These are phyloP conservation scores for Cercospora canescens DNA, from an alignment of 2,329 filamentous ascomycete species.

Conservation along the genomic window DNA sequence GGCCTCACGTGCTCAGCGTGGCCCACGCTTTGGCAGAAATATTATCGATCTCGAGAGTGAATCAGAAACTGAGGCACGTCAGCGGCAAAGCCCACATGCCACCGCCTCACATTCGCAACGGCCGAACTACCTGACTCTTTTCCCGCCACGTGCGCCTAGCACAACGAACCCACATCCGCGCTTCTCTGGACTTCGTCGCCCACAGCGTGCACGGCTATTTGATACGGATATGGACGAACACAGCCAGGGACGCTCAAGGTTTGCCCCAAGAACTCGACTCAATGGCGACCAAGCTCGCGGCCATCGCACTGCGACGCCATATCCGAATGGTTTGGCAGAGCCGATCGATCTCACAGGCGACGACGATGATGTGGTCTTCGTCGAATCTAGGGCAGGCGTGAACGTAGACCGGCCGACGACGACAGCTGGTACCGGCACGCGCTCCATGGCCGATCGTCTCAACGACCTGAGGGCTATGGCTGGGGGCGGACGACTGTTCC, in stretches of 20 bases:
- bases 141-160: constrained; percentile 8
- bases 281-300: constrained; percentile 9
- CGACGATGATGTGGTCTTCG: constrained; percentile 34
- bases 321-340: constrained; percentile 23
- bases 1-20: constrained; percentile 36
- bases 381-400: constrained; percentile 25
- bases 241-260: constrained; percentile 42
- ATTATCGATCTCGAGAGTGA: constrained; percentile 42
- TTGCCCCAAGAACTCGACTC: constrained; percentile 18
- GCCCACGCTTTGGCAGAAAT: constrained; percentile 44
- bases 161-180: constrained; percentile 16
- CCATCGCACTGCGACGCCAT: constrained; percentile 26
- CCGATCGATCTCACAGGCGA: constrained; percentile 37
- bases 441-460: constrained; percentile 14
- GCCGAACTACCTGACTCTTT: constrained; percentile 14
- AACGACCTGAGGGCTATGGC: background rate
- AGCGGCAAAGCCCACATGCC: constrained; percentile 1
- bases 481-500: background rate
- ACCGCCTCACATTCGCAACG: constrained; percentile 7
- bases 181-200: constrained; percentile 19
- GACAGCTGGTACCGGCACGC: constrained; percentile 27
- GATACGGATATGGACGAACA: constrained; percentile 14
- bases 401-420: constrained; percentile 28
- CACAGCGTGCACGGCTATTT: constrained; percentile 5
- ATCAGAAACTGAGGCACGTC: constrained; percentile 16